Percentiles rank a stretch among this genome's conserved stretches.
Evolutionary conservation across 352 stramenopile genomes (phyloP).

Genomic region (Stramenopiles sp.): DNA sequence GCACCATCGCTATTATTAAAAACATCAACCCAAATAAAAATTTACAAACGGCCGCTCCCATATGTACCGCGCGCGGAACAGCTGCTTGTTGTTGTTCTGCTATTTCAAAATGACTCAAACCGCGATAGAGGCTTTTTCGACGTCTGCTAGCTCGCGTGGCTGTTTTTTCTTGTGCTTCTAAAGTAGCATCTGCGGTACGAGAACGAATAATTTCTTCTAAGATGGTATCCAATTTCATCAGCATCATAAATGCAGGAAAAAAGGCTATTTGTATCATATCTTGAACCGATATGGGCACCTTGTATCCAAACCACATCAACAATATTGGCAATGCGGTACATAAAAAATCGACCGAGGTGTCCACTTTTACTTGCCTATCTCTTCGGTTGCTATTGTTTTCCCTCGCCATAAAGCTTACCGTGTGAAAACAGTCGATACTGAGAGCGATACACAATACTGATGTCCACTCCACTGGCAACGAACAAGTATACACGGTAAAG

Average conservation of each 20-base stretch:
- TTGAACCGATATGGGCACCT: neutral
- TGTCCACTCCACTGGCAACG: neutral
- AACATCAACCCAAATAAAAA: neutral
- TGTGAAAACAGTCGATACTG: slow-evolving; percentile 3
- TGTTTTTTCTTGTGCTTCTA: too few species aligned
- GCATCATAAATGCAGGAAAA: neutral
- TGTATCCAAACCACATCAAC: neutral
- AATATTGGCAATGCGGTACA: neutral
- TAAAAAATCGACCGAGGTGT: neutral
- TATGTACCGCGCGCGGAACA: neutral
- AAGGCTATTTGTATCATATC: neutral
- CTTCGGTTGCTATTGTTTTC: neutral
- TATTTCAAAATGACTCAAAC: neutral
- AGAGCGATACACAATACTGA: neutral
- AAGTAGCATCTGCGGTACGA: neutral
- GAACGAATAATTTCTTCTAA: neutral
- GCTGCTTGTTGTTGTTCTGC: neutral
- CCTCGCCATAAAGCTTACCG: neutral
- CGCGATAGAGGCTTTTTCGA: neutral
- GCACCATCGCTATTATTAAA: neutral
- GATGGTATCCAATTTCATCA: neutral
- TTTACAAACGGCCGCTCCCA: neutral
- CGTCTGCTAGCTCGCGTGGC: neutral
- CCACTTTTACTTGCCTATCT: neutral
- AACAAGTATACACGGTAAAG: slow-evolving; percentile 1